phyloP scores from a whole-genome alignment of 1,139 yeast genomes.

The Candida pseudoviswanathii region DNA sequence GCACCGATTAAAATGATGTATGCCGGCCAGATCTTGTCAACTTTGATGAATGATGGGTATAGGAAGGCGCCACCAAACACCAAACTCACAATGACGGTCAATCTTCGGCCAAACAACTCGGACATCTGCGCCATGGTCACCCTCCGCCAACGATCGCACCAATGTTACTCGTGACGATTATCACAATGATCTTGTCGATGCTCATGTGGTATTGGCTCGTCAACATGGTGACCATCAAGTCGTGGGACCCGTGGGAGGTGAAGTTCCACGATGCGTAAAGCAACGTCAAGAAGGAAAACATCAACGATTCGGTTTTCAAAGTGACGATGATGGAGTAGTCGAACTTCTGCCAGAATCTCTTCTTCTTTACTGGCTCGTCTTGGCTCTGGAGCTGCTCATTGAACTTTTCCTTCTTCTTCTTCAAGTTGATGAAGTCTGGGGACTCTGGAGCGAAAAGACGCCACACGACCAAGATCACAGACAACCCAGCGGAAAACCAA shows the following conservation, averaged over 20 bases:
- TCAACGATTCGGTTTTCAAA: slow-evolving; percentile 44
- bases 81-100: slow-evolving; percentile 38
- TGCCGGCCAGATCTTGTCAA: slow-evolving; percentile 33
- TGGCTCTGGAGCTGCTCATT: slow-evolving; percentile 10
- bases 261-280: slow-evolving; percentile 54
- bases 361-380: not conserved
- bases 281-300: slow-evolving; percentile 45
- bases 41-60: slow-evolving; percentile 34
- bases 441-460: slow-evolving; percentile 38
- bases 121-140: slow-evolving; percentile 46
- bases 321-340: slow-evolving; percentile 21
- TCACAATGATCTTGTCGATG: slow-evolving; percentile 42
- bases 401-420: slow-evolving; percentile 19
- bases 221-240: slow-evolving; percentile 52
- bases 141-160: slow-evolving; percentile 55
- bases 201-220: slow-evolving; percentile 38
- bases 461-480: slow-evolving; percentile 36
- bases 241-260: slow-evolving; percentile 58
- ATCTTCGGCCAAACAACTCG: slow-evolving; percentile 50
- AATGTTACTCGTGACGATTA: slow-evolving; percentile 47
- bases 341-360: slow-evolving; percentile 13
- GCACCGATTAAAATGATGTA: slow-evolving; percentile 26
- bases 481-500: slow-evolving; percentile 75
- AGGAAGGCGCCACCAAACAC: slow-evolving; percentile 35
- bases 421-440: slow-evolving; percentile 23